phyloP scores from a whole-genome alignment of 352 stramenopile species.

The Hyaloperonospora arabidopsidis region DNA sequence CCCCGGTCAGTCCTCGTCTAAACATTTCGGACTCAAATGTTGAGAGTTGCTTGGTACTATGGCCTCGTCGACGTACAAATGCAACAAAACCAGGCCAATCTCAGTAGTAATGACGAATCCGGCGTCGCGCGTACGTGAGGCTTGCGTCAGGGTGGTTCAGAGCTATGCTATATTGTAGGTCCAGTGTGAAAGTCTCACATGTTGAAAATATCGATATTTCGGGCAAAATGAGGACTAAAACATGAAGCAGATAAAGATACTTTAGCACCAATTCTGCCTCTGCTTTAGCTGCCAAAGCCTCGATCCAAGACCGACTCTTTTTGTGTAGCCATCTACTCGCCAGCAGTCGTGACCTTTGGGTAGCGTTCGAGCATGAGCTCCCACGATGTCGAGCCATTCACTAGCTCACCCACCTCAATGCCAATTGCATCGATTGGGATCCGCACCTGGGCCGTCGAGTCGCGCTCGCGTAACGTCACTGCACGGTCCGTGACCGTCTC shows the following conservation, averaged over 20 bases:
- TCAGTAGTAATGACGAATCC: neutral
- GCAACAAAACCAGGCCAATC: slow-evolving; percentile 18
- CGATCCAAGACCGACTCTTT: neutral
- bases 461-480: slow-evolving; percentile 97
- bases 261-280: neutral
- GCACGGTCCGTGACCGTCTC: slow-evolving; percentile 87
- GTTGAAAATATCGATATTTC: no score
- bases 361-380: slow-evolving; percentile 74
- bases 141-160: neutral
- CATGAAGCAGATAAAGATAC: neutral
- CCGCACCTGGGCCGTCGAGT: slow-evolving; percentile 95
- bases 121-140: slow-evolving; percentile 1
- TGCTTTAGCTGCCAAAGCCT: neutral
- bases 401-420: slow-evolving; percentile 76
- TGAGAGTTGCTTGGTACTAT: slow-evolving; percentile 6
- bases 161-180: slow-evolving; percentile 17
- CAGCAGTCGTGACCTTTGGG: slow-evolving; percentile 55
- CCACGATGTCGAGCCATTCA: slow-evolving; percentile 83
- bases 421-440: slow-evolving; percentile 84
- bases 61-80: neutral
- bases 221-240: no score
- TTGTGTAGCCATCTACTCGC: slow-evolving; percentile 22
- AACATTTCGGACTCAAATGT: slow-evolving; percentile 5
- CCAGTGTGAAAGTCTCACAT: slow-evolving; percentile 1
- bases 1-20: slow-evolving; percentile 1